Percentiles rank a stretch among this genome's conserved stretches.
Conservation (phyloP, 192 early-diverging fungal genomes). For the Geranomyces michiganensis region DNA sequence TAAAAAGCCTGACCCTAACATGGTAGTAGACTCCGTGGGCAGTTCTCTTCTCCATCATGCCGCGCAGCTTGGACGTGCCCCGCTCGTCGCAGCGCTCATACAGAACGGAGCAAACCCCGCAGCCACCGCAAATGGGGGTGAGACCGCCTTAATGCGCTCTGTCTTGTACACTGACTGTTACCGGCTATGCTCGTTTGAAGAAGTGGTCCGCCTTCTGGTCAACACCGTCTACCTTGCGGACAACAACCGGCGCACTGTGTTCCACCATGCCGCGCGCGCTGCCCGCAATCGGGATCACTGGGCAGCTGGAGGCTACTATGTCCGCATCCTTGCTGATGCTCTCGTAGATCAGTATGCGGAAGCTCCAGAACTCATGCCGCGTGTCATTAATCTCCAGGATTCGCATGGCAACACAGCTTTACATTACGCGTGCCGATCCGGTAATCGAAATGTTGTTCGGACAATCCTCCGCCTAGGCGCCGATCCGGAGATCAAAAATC, state of each 20-base stretch:
- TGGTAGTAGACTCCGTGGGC: constrained; percentile 26
- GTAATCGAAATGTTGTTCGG: constrained; percentile 6
- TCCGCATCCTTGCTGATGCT: constrained; percentile 9
- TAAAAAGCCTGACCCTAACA: constrained; percentile 21
- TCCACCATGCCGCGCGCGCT: constrained; percentile 87
- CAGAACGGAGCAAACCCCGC: constrained; percentile 12
- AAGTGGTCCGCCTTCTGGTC: constrained; percentile 69
- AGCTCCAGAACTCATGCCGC: constrained; percentile 7
- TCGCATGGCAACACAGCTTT: constrained; percentile 35
- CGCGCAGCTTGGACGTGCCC: constrained; percentile 12
- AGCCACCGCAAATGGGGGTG: constrained; percentile 51
- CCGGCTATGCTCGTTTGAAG: constrained; percentile 74
- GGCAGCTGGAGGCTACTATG: constrained; percentile 26
- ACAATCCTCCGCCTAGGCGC: constrained; percentile 27
- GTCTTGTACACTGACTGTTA: constrained; percentile 81
- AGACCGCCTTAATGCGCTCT: constrained; percentile 85
- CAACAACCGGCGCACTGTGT: constrained; percentile 76
- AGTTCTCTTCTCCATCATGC: constrained; percentile 28
- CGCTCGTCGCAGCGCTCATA: constrained; percentile 17
- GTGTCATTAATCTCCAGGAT: constrained; percentile 25
- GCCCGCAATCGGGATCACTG: constrained; percentile 50
- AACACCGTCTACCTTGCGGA: constrained; percentile 79
- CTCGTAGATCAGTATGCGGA: constrained; percentile 18
- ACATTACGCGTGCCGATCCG: constrained; percentile 34
- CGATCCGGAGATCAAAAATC: constrained; percentile 3